Evolutionary conservation across 176 grass and related monocot genomes (phyloP), one percentile per base, ranked within the genome.

Genomic region (Eleusine indica): DNA sequence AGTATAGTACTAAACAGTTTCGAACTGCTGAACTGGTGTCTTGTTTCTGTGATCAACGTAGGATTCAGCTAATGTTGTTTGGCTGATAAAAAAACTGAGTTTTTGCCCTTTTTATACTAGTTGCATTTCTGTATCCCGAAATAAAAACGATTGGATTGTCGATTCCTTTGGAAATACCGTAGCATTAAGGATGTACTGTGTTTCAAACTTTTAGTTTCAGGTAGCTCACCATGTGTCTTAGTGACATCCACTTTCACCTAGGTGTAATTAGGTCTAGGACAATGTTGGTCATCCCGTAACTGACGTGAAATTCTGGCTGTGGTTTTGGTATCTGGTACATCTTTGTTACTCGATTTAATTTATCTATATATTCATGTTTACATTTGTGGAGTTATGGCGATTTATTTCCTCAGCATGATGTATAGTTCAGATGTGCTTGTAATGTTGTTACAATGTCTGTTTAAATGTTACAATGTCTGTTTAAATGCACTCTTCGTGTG

Each of bases 321-420:
- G 29, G 14, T 66, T 57, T 57, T 40, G 19, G 10, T 44, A 70
- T 21, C 28, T 35, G 68, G 25, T 54, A 15, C 35, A 18, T 84
- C 10, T 66, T 86, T 16, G 44, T 73, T 73, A 21, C n/a, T 64
- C 12, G 44, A 53, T 58, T 64, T 42, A n/a, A 30, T 66, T 42
- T 39, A 74, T 68, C 21, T 80, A 67, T 42, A 2, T 47, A 47
- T 8, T 8, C 68, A 49, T 66, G 44, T 68, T 70, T 76, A 76
- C 13, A 19, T 70, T 52, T 60, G 32, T 56, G 67, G 47, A 47
- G 13, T 83, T 83, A 35, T 35, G 18, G 17, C 30, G 61, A 28
- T 75, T 70, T 62, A 67, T 75, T 53, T 76, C 43, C 14, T 42
- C 22, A 25, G 19, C 32, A 1, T 6, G 32, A 78, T 63, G 5